Percentiles rank a stretch among this genome's conserved stretches.
phyloP scores from a whole-genome alignment of 169 alveolate genomes.

The Perkinsus olseni region DNA sequence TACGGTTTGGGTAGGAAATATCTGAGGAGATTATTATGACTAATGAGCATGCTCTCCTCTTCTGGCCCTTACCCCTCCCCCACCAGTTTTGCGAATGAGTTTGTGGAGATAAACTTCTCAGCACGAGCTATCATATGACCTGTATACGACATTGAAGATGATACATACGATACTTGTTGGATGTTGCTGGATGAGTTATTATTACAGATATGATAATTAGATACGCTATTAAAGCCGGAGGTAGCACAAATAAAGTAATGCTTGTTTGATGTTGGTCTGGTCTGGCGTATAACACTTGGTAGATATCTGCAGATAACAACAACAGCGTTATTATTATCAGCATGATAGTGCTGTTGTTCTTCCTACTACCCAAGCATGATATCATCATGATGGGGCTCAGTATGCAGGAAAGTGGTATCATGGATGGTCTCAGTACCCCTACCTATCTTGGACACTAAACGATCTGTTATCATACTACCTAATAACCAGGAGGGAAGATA shows the following conservation, averaged over 20 bases:
- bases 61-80: neutral
- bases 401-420: neutral
- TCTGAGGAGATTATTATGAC: neutral
- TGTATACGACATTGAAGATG: neutral
- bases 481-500: too few species aligned
- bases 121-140: neutral
- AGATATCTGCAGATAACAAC: neutral
- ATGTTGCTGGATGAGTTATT: too few species aligned
- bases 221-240: neutral
- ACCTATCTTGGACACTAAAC: neutral
- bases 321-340: too few species aligned
- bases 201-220: neutral
- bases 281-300: neutral
- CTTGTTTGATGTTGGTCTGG: neutral
- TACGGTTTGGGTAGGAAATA: neutral
- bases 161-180: too few species aligned
- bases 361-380: neutral
- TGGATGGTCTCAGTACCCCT: neutral
- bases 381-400: slow-evolving; percentile 6
- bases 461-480: neutral
- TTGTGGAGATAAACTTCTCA: neutral
- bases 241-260: neutral
- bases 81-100: neutral
- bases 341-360: too few species aligned
- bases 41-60: too few species aligned